Evolutionary conservation across 1,284 basidiomycete species (phyloP).

Genomic region (Heliocybe sulcata): DNA sequence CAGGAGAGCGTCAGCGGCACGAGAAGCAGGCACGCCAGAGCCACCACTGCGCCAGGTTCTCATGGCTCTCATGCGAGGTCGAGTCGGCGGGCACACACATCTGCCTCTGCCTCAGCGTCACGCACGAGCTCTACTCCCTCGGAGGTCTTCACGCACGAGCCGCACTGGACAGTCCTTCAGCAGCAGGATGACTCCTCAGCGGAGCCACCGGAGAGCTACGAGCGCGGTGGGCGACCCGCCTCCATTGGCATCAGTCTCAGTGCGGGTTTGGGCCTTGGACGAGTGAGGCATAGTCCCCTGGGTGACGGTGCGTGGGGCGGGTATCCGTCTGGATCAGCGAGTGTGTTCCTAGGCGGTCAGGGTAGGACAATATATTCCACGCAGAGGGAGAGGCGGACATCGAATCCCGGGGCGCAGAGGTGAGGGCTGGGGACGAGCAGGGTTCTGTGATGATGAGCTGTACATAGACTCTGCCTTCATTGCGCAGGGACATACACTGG

Average conservation of each 20-base stretch:
- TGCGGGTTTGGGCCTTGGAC: background rate
- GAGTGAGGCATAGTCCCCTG: background rate
- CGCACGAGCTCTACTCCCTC: background rate
- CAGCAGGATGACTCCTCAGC: background rate
- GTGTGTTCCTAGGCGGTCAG: background rate
- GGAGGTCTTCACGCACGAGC: background rate
- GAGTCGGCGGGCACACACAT: background rate
- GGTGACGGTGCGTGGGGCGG: background rate
- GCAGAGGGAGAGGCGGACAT: background rate
- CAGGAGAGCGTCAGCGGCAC: background rate
- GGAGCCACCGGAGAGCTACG: background rate
- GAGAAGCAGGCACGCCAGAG: background rate
- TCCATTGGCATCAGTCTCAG: background rate
- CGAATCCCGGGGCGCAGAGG: background rate
- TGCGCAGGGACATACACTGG: no score
- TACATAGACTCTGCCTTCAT: no score
- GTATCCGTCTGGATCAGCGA: background rate
- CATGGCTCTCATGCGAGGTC: background rate
- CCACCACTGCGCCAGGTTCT: background rate
- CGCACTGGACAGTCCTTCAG: background rate
- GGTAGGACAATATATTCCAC: slow-evolving; percentile 1
- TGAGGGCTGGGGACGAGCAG: background rate
- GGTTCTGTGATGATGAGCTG: no score
- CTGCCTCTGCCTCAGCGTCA: background rate
- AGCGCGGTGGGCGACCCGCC: background rate